Evolutionary conservation across 2,329 filamentous ascomycete genomes (phyloP), one percentile per base, ranked within the genome.

Genomic region (Aspergillus jensenii): DNA sequence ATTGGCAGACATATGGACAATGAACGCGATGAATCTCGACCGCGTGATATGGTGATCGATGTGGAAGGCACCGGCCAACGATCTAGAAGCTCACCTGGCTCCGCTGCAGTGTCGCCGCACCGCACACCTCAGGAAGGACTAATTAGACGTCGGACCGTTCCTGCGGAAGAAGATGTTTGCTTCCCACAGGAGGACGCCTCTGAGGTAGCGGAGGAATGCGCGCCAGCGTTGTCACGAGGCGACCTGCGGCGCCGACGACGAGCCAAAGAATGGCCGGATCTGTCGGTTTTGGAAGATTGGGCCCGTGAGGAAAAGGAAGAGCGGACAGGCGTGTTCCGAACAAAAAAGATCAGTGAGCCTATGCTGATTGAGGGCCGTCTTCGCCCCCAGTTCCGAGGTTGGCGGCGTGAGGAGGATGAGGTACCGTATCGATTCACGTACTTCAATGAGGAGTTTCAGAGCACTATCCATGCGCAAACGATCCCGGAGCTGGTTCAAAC

Each of bases 361-460:
- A 87, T 97, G 68, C 85, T 98, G 65, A 88, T 99, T 59, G 93
- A 93, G 59, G 95, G 95, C 0, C 86, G 95, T 54, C 78, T 99
- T 45, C 87, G 95, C 5, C 92, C 93, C 12, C 86, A 90, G 40
- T 87, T 90, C 62, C 85, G 84, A 65, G 84, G 85, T 14, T 99
- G 93, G 93, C 93, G 91, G 72, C 85, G 89, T 40, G 87, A 90
- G 53, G 90, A 95, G 62, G 93, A 96, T 60, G 93, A 97, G 63
- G 87, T 89, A 0, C 95, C 95, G 0, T 98, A 96, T 73, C 86
- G 95, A 25, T 99, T 97, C 73, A 98, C 95, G 0, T 99, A 99
- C 74, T 99, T 99, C 82, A 98, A 98, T 74, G 95, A 98, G 71
- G 91, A 96, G 62, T 91, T 98, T 56, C 89, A 91, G 68, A 96